A percentile compares a stretch with the other conserved stretches of the same genome.
These are phyloP conservation scores for Phytophthora syringae DNA, from an alignment of 352 stramenopile genomes.

Conservation along the genomic window DNA sequence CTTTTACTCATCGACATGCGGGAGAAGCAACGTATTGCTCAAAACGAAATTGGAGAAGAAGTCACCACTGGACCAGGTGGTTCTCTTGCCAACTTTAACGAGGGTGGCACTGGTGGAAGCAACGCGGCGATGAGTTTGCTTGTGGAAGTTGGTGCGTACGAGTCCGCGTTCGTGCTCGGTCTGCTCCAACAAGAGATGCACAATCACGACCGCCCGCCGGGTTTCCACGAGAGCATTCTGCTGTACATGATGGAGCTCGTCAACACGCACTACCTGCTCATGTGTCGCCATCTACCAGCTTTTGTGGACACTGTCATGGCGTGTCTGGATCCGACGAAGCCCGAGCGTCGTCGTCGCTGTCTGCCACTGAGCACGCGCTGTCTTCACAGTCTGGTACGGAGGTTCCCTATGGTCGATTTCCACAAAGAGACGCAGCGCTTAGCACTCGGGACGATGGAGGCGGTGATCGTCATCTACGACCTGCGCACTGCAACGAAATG, in stretches of 20 bases:
- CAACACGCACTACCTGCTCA: conserved; percentile 83
- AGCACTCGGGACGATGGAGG: conserved; percentile 86
- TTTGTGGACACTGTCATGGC: conserved; percentile 89
- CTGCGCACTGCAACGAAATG: conserved; percentile 89
- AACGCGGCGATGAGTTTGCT: conserved; percentile 79
- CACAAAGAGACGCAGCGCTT: conserved; percentile 89
- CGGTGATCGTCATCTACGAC: conserved; percentile 90
- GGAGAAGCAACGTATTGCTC: conserved; percentile 62
- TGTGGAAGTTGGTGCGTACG: conserved; percentile 80
- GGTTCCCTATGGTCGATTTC: conserved; percentile 90
- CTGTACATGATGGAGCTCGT: conserved; percentile 84
- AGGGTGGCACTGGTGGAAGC: conserved; percentile 58
- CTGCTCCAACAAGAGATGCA: conserved; percentile 88
- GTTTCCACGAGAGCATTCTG: conserved; percentile 78
- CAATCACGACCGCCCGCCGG: conserved; percentile 66
- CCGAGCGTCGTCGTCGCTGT: conserved; percentile 77
- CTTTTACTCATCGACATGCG: conserved; percentile 78
- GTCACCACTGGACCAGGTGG: conserved; percentile 37
- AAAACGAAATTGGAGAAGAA: conserved; percentile 25
- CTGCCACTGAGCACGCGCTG: conserved; percentile 81
- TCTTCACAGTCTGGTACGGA: conserved; percentile 80
- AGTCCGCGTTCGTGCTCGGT: conserved; percentile 78
- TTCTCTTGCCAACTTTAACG: conserved; percentile 34
- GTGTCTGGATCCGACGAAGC: conserved; percentile 86
- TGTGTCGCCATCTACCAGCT: conserved; percentile 83